These are phyloP conservation scores for Coffea eugenioides DNA, from an alignment of 257 asterid genomes.

Conservation along the genomic window DNA sequence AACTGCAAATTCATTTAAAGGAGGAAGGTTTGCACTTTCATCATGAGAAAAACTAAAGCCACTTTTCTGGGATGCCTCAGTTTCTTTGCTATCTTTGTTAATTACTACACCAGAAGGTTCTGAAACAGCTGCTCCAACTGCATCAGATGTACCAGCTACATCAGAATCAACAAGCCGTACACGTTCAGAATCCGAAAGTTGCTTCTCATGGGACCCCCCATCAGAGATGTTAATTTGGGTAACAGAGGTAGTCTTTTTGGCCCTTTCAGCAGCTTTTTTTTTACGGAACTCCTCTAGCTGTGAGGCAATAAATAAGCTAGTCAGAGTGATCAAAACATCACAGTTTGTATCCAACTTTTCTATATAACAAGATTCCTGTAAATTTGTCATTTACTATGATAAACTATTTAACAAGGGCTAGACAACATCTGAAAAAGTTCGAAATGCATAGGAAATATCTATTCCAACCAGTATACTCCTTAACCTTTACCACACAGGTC, in stretches of 20 bases:
- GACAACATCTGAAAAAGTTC: background rate
- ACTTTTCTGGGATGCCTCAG: conserved; percentile 31
- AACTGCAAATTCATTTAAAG: conserved; percentile 23
- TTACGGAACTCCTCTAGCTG: conserved; percentile 96
- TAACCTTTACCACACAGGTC: background rate
- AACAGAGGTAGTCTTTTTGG: conserved; percentile 49
- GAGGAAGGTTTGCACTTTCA: conserved; percentile 27
- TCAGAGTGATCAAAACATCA: conserved; percentile 5
- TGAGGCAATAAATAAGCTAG: background rate
- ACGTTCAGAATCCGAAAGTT: conserved; percentile 43
- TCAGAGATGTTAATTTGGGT: conserved; percentile 41
- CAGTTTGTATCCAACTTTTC: background rate
- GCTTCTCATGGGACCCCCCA: conserved; percentile 40
- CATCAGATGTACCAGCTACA: conserved; percentile 56
- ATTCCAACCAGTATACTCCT: background rate
- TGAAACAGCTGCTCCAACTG: conserved; percentile 34
- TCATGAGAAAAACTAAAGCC: conserved; percentile 30
- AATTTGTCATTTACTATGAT: background rate
- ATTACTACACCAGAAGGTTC: conserved; percentile 31
- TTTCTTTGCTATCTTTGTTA: conserved; percentile 37
- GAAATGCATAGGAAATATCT: background rate
- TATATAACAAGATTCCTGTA: background rate
- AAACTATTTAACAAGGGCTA: conserved; percentile 4
- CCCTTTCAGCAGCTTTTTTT: conserved; percentile 75
- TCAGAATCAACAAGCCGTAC: conserved; percentile 40